Conservation (phyloP, 495 filamentous ascomycete species). For the Sordaria brevicollis region DNA sequence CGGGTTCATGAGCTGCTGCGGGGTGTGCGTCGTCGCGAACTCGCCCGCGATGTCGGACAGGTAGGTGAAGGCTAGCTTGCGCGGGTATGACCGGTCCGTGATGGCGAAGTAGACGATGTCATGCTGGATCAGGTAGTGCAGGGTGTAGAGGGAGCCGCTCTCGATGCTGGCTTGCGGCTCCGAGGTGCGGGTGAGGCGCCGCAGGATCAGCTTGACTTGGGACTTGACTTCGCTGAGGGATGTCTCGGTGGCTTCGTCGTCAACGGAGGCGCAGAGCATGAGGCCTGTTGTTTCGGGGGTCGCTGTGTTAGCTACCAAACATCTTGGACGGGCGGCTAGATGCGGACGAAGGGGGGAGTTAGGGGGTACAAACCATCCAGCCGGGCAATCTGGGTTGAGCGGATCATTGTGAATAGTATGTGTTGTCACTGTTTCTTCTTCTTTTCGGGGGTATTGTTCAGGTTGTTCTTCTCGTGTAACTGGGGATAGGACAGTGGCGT, state of each 20-base stretch:
- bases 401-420: conserved; percentile 57
- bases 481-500: background rate
- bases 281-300: conserved; percentile 48
- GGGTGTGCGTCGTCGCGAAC: conserved; percentile 78
- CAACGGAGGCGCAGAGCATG: conserved; percentile 88
- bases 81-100: conserved; percentile 86
- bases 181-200: conserved; percentile 73
- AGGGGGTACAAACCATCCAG: conserved; percentile 62
- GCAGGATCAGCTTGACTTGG: conserved; percentile 82
- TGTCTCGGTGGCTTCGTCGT: conserved; percentile 63
- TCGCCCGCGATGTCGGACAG: conserved; percentile 83
- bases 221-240: conserved; percentile 80
- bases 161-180: conserved; percentile 91
- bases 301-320: conserved; percentile 10
- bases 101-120: conserved; percentile 87
- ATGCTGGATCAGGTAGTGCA: conserved; percentile 81
- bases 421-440: background rate
- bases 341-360: background rate
- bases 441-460: background rate
- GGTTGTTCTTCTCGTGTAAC: background rate
- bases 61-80: conserved; percentile 98
- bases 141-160: conserved; percentile 55
- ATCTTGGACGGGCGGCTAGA: background rate
- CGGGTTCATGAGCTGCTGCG: conserved; percentile 60
- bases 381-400: conserved; percentile 87